phyloP scores from a whole-genome alignment of 2,329 filamentous ascomycete species.

The Xylogone sp. region DNA sequence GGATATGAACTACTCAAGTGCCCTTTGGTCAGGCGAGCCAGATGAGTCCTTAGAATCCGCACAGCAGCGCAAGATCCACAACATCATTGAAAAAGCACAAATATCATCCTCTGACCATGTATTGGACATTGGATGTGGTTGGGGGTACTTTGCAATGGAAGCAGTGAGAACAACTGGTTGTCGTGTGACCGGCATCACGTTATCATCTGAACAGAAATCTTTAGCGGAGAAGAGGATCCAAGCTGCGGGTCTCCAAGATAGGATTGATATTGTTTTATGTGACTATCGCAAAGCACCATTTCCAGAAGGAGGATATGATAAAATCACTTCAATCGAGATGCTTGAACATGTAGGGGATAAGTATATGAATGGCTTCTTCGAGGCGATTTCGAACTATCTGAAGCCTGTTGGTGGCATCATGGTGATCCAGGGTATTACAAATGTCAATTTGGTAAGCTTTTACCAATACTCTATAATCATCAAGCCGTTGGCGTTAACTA shows the following conservation, averaged over 20 bases:
- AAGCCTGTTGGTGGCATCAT: background rate
- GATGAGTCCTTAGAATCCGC: slow-evolving; percentile 60
- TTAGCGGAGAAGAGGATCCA: slow-evolving; percentile 63
- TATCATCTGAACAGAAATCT: slow-evolving; percentile 65
- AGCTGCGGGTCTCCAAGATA: slow-evolving; percentile 53
- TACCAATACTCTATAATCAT: background rate
- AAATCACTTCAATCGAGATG: slow-evolving; percentile 75
- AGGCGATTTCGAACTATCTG: background rate
- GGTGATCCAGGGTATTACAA: background rate
- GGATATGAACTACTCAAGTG: slow-evolving; percentile 76
- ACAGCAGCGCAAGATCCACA: slow-evolving; percentile 62
- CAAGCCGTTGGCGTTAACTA: background rate
- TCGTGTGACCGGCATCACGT: slow-evolving; percentile 63
- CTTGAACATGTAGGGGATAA: slow-evolving; percentile 69
- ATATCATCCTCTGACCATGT: slow-evolving; percentile 65
- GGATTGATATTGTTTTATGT: slow-evolving; percentile 61
- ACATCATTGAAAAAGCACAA: slow-evolving; percentile 61
- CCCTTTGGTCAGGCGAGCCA: slow-evolving; percentile 53
- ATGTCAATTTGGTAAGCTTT: background rate
- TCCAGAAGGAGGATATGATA: slow-evolving; percentile 57
- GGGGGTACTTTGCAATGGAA: slow-evolving; percentile 70
- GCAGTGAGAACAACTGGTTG: slow-evolving; percentile 65
- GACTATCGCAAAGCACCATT: slow-evolving; percentile 63
- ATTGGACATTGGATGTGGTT: slow-evolving; percentile 72
- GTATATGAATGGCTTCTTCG: slow-evolving; percentile 65